A percentile compares a stretch with the other conserved stretches of the same genome.
These are phyloP conservation scores for Aristolochia fimbriata DNA, from an alignment of 164 flowering plant genomes.

Conservation along the genomic window DNA sequence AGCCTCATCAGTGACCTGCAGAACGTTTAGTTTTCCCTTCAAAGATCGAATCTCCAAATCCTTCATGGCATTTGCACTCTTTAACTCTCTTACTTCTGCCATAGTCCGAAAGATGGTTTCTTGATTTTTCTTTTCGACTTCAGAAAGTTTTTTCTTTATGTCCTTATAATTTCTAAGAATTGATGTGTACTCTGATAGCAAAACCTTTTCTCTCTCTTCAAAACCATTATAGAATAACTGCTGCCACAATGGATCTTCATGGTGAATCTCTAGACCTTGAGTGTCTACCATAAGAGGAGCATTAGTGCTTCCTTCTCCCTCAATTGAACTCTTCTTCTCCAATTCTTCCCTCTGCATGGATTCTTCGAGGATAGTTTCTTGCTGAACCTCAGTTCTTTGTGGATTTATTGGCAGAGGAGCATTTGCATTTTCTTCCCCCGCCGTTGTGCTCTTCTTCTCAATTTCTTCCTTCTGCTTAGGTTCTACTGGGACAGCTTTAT, in stretches of 20 bases:
- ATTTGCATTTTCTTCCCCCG: conserved; percentile 5
- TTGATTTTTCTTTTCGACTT: conserved; percentile 41
- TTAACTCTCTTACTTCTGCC: conserved; percentile 40
- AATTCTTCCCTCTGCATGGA: too few relatives aligned
- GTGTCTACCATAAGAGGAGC: neutral
- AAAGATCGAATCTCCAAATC: conserved; percentile 46
- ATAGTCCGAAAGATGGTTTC: conserved; percentile 36
- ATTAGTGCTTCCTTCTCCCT: too few relatives aligned
- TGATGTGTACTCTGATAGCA: conserved; percentile 51
- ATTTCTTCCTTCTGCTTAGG: conserved; percentile 5
- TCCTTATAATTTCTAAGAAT: conserved; percentile 47
- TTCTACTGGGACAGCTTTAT: too few relatives aligned
- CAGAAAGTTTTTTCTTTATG: conserved; percentile 42
- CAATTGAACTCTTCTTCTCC: too few relatives aligned
- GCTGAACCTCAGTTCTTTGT: neutral
- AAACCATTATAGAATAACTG: conserved; percentile 29
- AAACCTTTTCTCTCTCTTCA: conserved; percentile 51
- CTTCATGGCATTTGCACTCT: conserved; percentile 31
- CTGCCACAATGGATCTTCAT: conserved; percentile 39
- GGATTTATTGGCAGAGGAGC: neutral
- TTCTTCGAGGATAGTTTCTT: neutral
- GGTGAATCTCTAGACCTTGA: conserved; percentile 15
- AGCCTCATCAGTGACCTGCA: conserved; percentile 10
- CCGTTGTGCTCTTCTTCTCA: conserved; percentile 14
- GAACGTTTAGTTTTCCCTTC: conserved; percentile 18